A percentile compares a stretch with the other conserved stretches of the same genome.
Evolutionary conservation across 2,329 filamentous ascomycete species (phyloP).

Genomic region (Diatrype stigma): DNA sequence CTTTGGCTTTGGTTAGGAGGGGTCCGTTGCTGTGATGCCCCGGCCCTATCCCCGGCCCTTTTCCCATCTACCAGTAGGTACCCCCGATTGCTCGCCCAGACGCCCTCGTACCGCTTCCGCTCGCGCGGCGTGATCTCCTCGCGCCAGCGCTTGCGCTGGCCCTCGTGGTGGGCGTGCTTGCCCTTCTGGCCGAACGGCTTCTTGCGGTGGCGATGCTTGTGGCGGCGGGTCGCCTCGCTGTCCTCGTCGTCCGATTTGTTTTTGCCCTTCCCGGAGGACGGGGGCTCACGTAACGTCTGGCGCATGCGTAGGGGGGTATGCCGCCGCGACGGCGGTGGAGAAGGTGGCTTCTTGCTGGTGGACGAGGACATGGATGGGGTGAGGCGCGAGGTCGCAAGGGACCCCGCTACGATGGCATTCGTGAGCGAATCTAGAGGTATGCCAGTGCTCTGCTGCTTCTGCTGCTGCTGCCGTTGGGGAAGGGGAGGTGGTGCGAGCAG

Average conservation of each 20-base stretch:
- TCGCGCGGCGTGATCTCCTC: constrained; percentile 69
- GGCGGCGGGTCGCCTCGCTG: constrained; percentile 48
- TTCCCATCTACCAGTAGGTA: constrained; percentile 33
- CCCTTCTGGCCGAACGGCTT: constrained; percentile 50
- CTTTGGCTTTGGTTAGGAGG: no score
- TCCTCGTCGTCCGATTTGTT: constrained; percentile 48
- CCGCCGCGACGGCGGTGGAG: constrained; percentile 38
- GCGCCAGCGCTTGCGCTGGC: constrained; percentile 70
- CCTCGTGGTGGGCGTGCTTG: constrained; percentile 74
- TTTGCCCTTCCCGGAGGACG: no score
- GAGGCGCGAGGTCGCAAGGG: constrained; percentile 61
- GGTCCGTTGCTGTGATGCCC: no score
- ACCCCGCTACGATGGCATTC: constrained; percentile 71
- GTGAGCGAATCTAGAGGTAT: constrained; percentile 63
- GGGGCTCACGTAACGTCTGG: constrained; percentile 60
- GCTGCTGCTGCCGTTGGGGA: constrained; percentile 5
- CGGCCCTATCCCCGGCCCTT: neutral
- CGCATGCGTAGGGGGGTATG: constrained; percentile 50
- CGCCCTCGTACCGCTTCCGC: constrained; percentile 75
- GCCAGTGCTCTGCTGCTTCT: constrained; percentile 26
- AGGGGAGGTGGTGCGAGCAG: constrained; percentile 2
- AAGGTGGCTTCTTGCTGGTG: constrained; percentile 33
- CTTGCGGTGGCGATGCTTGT: constrained; percentile 39
- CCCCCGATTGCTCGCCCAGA: constrained; percentile 80
- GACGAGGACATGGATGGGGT: constrained; percentile 30